Base-by-base conservation (phyloP, 768 basidiomycete genomes). In the Trichaptum fuscoviolaceum region DNA sequence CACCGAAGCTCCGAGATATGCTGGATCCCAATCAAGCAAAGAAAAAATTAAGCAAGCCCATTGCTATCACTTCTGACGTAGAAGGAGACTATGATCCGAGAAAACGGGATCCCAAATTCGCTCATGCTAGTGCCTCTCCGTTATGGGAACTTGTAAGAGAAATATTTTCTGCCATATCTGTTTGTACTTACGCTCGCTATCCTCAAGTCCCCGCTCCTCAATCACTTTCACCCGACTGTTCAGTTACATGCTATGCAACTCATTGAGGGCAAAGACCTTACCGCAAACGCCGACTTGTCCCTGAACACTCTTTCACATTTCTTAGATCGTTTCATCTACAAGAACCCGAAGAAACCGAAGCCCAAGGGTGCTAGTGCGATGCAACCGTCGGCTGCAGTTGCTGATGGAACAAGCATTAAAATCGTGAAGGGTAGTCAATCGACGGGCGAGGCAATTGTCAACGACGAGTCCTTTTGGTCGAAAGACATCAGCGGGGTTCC, bases 261-360 rank as follows among this genome's bases (percentile, higher is more conserved):
- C 12, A 84, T 98, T 62, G 73, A 80, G 1, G 84, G 83, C 8
- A 82, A 89, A 62, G 89, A 90, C 0, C 79, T 98, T 12, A 93
- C 93, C 0, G 90, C 92, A 10, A 89, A 86, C 9, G 84, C 93
- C 0, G 96, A 99, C 73, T 89, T 99, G 62, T 88, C 92, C 10
- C 87, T 95, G 66, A 95, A 97, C 79, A 96, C 95, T 0, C 85
- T 98, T 25, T 89, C 92, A 0, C 93, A 95, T 72, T 98, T 99
- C 85, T 85, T 99, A 57, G 97, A 99, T 74, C 87, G 96, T 1
- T 98, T 99, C 78, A 93, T 98, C 58, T 98, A 94, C 81, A 93
- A 95, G 77, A 98, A 99, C 75, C 89, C 95, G 0, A 99, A 98
- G 80, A 88, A 90, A 71, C 69, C 77, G 1, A 82, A 80, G 65